Base-by-base conservation (phyloP, 345 rosid species). In the Euphorbia lathyris region DNA sequence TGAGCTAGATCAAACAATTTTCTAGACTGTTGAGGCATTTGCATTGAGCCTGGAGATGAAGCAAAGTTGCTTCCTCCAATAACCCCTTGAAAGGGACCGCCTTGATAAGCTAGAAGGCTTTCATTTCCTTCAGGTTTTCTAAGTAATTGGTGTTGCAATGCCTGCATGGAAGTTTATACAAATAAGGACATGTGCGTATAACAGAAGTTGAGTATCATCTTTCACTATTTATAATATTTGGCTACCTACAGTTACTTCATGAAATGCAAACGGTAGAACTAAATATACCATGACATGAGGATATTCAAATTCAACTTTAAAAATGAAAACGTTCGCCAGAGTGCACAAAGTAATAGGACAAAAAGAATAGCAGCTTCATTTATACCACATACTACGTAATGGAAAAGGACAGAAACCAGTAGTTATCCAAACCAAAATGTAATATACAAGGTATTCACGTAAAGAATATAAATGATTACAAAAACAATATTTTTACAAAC, bases 101-200 rank as follows among this genome's bases (percentile, higher is more conserved):
- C 85, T 74, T 96, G 97, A 86, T 89, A 90, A 56, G 92, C 87
- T 77, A 89, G 78, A 83, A 90, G 71, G 62, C 71, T 67, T 68
- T 88, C 99, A 84, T 85, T 92, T 47, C 84, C 89, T 43, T 91
- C 98, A 26, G 93, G 70, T 76, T 82, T 92, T 77, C 94, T 79
- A 22, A 78, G 78, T 72, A 89, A 80, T 53, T 85, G 74, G 36
- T 63, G 93, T 70, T 86, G 91, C 25, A 84, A 75, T 77, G 84
- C 84, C 83, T 86, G 89, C 76, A 83, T 5, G 57, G 30, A 84
- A 64, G 59, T 25, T 59, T 34, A 23, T 57, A 57, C 55, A 64
- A 47, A 34, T 53, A 29, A 56, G 38, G 13, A 27, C 56, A 64
- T 2, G 57, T 14, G 0, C 17, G 25, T 1, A 9, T 51, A 32